Conservation (phyloP, 441 rosid genomes). For the Brassica hybrid region DNA sequence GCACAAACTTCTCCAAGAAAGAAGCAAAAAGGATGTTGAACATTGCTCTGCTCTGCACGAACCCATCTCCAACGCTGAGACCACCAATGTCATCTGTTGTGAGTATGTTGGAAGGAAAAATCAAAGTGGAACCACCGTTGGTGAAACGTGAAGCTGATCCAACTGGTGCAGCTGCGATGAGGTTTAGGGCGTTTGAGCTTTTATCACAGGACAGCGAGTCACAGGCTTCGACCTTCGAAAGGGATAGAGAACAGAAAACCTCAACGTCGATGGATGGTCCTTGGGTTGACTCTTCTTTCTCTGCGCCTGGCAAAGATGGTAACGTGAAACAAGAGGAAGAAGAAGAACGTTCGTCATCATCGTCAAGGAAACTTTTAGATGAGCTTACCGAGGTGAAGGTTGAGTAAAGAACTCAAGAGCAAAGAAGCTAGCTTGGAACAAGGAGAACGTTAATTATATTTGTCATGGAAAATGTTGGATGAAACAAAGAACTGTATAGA, state of each 20-base stretch:
- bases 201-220: conserved; percentile 58
- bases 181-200: conserved; percentile 63
- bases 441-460: not conserved
- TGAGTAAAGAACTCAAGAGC: conserved; percentile 23
- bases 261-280: conserved; percentile 53
- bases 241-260: conserved; percentile 38
- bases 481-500: not conserved
- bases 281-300: conserved; percentile 54
- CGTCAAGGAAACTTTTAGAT: conserved; percentile 35
- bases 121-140: conserved; percentile 57
- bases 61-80: conserved; percentile 62
- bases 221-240: conserved; percentile 35
- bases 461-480: not conserved
- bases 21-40: conserved; percentile 60
- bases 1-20: conserved; percentile 45
- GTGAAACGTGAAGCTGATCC: conserved; percentile 50
- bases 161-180: conserved; percentile 48
- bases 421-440: not conserved
- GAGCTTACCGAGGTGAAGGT: conserved; percentile 34
- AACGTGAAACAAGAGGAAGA: conserved; percentile 17
- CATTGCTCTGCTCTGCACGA: conserved; percentile 60
- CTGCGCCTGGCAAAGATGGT: conserved; percentile 42
- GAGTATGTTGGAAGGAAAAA: conserved; percentile 61
- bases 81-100: conserved; percentile 68
- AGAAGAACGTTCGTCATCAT: conserved; percentile 22